Evolutionary conservation across 106 monocot species (phyloP).

Genomic region (Acorus calamus): DNA sequence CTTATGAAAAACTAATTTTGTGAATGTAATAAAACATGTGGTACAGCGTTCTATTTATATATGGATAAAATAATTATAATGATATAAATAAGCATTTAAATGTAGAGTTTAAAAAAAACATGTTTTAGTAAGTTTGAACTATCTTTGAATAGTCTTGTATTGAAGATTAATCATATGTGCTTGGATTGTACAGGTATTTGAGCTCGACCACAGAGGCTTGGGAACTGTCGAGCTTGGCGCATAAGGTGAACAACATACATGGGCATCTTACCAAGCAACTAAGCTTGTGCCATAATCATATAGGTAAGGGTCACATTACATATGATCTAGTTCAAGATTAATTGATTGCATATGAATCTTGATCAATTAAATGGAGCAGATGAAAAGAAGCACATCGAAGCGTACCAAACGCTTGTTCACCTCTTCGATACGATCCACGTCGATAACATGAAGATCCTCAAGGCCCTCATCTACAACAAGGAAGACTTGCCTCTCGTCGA

Average conservation of each 20-base stretch:
- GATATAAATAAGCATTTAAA: too few species aligned
- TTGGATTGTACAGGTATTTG: slow-evolving; percentile 34
- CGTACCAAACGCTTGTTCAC: slow-evolving; percentile 39
- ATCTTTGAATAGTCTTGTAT: too few species aligned
- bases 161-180: background rate
- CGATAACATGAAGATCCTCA: slow-evolving; percentile 81
- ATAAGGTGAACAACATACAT: slow-evolving; percentile 58
- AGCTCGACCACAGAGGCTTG: slow-evolving; percentile 55
- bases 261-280: slow-evolving; percentile 60
- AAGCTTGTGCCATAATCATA: slow-evolving; percentile 23
- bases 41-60: too few species aligned
- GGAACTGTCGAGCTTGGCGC: slow-evolving; percentile 80
- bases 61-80: too few species aligned
- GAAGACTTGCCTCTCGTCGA: slow-evolving; percentile 61
- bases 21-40: too few species aligned
- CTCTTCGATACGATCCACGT: slow-evolving; percentile 59
- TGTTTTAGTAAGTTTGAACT: too few species aligned
- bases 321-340: background rate
- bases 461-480: slow-evolving; percentile 43
- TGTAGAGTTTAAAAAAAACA: too few species aligned
- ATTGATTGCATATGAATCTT: background rate
- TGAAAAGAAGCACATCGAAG: slow-evolving; percentile 52
- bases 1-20: background rate
- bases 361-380: slow-evolving; percentile 20
- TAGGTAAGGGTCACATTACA: slow-evolving; percentile 26